Base-by-base conservation (phyloP, 1,284 basidiomycete species). In the Puccinia triticina region DNA sequence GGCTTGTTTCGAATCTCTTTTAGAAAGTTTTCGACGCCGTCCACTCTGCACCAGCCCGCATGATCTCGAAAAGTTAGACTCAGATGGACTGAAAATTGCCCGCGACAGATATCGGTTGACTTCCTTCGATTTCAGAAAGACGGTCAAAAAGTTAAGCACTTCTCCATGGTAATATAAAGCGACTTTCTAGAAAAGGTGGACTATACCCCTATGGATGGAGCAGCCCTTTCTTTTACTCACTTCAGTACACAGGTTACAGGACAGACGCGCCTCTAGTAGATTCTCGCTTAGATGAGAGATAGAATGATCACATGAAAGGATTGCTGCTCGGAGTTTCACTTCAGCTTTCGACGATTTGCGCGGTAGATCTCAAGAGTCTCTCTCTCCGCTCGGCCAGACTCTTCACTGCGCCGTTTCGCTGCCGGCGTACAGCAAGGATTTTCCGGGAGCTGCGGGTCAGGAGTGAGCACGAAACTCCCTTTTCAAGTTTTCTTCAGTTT, bases 391-490 rank as follows among this genome's bases (percentile, higher is more conserved):
- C n/a, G n/a, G n/a, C 57, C 61, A 64, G 61, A 37, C 14, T 64
- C 61, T 37, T 2, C 37, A 64, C 61, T 64, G 61, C 61, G 61
- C 61, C 32, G 32, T 37, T 64, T 16, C 10, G 34, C 14, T 7
- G 37, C 8, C 61, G 61, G 61, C 32, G 18, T 64, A 37, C 61
- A 26, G 29, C 29, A 37, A 64, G 5, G 32, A 64, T 37, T 3
- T 18, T n/a, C n/a, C n/a, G n/a, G n/a, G n/a, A n/a, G n/a, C n/a
- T n/a, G n/a, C n/a, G 5, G 5, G 29, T 26, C 12, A 64, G 34
- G 61, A 64, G 32, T 37, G 61, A 64, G 61, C 61, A 64, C 61
- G 61, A 34, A 34, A 64, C 32, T 64, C 53, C 14, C 23, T 55
- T 55, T 8, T 55, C 53, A 2, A 26, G 18, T 64, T 5, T 32